Base-by-base conservation (phyloP, 345 rosid genomes). In the Mangifera indica region DNA sequence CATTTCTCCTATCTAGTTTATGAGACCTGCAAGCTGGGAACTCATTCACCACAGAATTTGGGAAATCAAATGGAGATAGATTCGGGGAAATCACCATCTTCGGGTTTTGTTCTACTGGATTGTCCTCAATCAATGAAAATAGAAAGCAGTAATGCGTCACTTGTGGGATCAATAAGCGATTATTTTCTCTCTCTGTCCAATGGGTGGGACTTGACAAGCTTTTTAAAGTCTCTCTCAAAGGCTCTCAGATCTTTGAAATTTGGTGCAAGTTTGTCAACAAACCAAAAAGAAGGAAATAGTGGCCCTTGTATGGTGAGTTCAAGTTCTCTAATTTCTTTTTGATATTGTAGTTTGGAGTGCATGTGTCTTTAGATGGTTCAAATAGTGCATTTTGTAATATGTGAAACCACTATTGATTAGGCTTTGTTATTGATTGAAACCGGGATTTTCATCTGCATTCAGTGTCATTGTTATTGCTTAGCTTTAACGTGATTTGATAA, bases 111-210 rank as follows among this genome's bases (percentile, higher is more conserved):
- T 74, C 85, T 91, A 62, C 89, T 92, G 76, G 94, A 91, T 86
- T 95, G 96, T 77, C 99, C 99, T 75, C 98, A 92, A 59, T 89
- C 99, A 61, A 89, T 95, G 99, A 95, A 92, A 86, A 92, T 92
- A 80, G 97, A 92, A 80, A 91, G 96, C 84, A 89, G 85, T 75
- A 89, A 88, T 74, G 85, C 98, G 67, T 95, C 98, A 72, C 92
- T 92, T 42, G 84, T 95, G 76, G 99, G 98, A 83, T 93, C 97
- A n/a, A 86, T 92, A 75, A 95, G 98, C 34, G 99, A 95, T 78
- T 95, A 91, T 79, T 95, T 95, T 79, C 88, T 95, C 7, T 92
- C 98, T n/a, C 86, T 95, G 66, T 95, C 99, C 73, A 92, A 95
- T 83, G 93, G 99, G 59, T 95, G 99, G 99, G 94, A 95, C 78